Evolutionary conservation across 306 rosid species (phyloP).

Genomic region (Fragaria vesca): DNA sequence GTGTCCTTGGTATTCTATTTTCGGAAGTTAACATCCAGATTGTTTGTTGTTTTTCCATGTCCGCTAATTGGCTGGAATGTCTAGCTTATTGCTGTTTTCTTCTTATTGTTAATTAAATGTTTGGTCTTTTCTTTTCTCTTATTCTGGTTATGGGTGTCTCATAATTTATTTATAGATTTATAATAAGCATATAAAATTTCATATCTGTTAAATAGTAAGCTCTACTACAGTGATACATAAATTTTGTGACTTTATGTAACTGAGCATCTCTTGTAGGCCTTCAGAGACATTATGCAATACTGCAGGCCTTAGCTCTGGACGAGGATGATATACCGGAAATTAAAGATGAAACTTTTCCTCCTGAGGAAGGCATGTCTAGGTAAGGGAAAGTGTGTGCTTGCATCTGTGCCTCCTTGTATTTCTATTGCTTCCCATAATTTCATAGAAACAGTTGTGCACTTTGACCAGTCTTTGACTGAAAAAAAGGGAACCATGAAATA

Average conservation of each 20-base stretch:
- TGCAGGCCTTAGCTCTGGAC: conserved; percentile 88
- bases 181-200: background rate
- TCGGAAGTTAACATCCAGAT: too few species aligned
- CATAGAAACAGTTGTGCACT: background rate
- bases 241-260: background rate
- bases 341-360: conserved; percentile 82
- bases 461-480: background rate
- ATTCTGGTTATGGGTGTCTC: background rate
- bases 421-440: background rate
- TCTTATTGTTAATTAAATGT: background rate
- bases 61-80: background rate
- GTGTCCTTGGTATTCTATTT: background rate
- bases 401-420: conserved; percentile 2
- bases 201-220: background rate
- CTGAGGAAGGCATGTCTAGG: conserved; percentile 92
- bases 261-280: conserved; percentile 55
- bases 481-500: background rate
- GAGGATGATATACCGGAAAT: conserved; percentile 83
- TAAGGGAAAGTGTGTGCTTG: conserved; percentile 20
- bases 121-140: background rate
- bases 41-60: background rate
- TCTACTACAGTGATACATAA: background rate
- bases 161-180: background rate
- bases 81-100: background rate
- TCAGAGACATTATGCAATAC: conserved; percentile 88